phyloP scores from a whole-genome alignment of 2,329 filamentous ascomycete species.

The Neonectria coccinea region DNA sequence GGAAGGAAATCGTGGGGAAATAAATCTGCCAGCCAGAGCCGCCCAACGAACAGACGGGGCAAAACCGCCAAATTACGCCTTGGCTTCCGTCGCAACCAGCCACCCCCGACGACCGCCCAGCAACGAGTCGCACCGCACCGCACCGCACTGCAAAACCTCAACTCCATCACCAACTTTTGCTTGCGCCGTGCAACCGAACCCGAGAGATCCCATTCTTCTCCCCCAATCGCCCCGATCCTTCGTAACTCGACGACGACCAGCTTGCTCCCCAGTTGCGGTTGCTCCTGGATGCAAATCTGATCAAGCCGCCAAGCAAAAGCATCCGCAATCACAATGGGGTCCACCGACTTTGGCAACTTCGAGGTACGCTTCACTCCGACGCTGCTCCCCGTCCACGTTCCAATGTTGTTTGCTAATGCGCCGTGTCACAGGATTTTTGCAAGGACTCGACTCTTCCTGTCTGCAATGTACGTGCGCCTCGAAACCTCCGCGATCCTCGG shows the following conservation, averaged over 20 bases:
- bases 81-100: constrained; percentile 25
- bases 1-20: constrained; percentile 12
- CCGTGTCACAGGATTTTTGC: constrained; percentile 76
- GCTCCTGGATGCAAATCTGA: constrained; percentile 42
- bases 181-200: background rate
- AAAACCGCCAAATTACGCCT: constrained; percentile 23
- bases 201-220: constrained; percentile 19
- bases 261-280: constrained; percentile 42
- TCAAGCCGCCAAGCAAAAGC: constrained; percentile 43
- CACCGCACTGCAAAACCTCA: constrained; percentile 1
- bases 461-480: constrained; percentile 77
- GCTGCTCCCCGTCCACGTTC: constrained; percentile 15
- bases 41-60: constrained; percentile 3
- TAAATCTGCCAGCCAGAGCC: constrained; percentile 10
- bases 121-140: constrained; percentile 13
- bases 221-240: constrained; percentile 25
- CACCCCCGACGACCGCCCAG: constrained; percentile 27
- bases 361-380: constrained; percentile 55
- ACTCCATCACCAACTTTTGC: background rate
- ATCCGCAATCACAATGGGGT: constrained; percentile 63
- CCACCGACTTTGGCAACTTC: constrained; percentile 72
- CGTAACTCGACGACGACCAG: constrained; percentile 23
- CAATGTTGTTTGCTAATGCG: constrained; percentile 40
- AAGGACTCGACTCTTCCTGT: constrained; percentile 84
- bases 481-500: constrained; percentile 19